phyloP scores from a whole-genome alignment of 2,329 filamentous ascomycete genomes.

The Pseudopyrenochaeta lycopersici region DNA sequence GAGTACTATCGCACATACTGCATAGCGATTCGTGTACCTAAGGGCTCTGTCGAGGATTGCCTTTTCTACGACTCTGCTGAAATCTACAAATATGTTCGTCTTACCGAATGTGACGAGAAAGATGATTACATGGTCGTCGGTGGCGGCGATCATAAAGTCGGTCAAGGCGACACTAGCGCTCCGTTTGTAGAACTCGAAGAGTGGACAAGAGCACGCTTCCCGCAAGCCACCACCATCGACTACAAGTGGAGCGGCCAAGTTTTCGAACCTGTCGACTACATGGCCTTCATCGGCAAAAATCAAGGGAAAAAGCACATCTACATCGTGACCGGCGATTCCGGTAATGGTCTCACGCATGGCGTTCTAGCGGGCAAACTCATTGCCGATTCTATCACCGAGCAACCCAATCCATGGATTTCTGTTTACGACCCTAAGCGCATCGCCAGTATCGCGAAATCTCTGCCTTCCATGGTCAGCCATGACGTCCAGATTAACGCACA shows the following conservation, averaged over 20 bases:
- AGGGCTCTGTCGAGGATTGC: constrained; percentile 62
- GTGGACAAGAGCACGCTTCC: constrained; percentile 64
- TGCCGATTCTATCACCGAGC: constrained; percentile 62
- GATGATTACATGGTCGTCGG: constrained; percentile 66
- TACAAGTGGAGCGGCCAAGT: constrained; percentile 68
- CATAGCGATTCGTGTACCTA: constrained; percentile 64
- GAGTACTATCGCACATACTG: constrained; percentile 65
- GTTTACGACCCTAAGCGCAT: constrained; percentile 63
- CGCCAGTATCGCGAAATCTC: constrained; percentile 55
- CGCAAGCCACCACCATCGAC: constrained; percentile 59
- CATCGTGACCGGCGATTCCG: constrained; percentile 66
- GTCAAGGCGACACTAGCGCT: constrained; percentile 57
- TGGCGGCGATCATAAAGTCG: constrained; percentile 68
- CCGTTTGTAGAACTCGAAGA: constrained; percentile 62
- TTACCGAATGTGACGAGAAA: constrained; percentile 62
- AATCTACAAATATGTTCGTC: constrained; percentile 64
- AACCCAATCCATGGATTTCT: constrained; percentile 59
- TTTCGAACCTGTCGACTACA: constrained; percentile 63
- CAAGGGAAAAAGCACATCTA: constrained; percentile 62
- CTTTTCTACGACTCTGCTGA: constrained; percentile 66
- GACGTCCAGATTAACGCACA: constrained; percentile 65
- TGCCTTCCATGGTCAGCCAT: constrained; percentile 58
- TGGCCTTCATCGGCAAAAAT: constrained; percentile 66
- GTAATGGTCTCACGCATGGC: constrained; percentile 66
- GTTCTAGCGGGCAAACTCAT: constrained; percentile 63